Evolutionary conservation across 768 basidiomycete species (phyloP), one percentile per base, ranked within the genome.

Genomic region (Leccinum imitatum): DNA sequence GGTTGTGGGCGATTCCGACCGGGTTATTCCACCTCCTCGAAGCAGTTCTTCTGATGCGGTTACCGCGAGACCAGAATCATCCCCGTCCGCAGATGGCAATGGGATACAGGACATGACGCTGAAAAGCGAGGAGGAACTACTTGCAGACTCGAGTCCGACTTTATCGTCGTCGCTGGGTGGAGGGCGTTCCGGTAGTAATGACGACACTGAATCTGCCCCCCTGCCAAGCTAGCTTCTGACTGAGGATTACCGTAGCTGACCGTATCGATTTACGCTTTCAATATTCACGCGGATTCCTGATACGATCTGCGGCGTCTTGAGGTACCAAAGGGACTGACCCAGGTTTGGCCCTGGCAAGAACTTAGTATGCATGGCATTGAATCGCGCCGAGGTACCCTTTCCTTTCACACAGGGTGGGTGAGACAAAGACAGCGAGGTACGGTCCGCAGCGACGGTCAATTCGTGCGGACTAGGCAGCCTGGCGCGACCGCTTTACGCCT

Each of bases 11-110:
- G 56, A 60, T 35, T 57, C 62, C 1, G 62, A 75, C 52, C 54
- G 31, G 57, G 73, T 63, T 53, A 53, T 62, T 30, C 62, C 66
- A 62, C 66, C 66, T 3, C 68, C 66, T 58, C 62, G 63, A 9
- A 64, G 64, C 21, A 60, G 57, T 57, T 56, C 56, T 50, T 33
- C 61, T 55, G 33, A 56, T 15, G 30, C 30, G 27, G 60, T 53
- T 59, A 50, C 56, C 30, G 37, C 54, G 58, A 60, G 39, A 54
- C 39, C 44, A 37, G 68, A 59, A 51, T 41, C 13, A 37, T 30
- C 31, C 23, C 46, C 33, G 30, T 50, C 56, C 33, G 48, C 37
- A 54, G 62, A 66, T 31, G 51, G 59, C 25, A 41, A 60, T 56
- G 50, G 47, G 30, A 3, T 47, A 23, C 53, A 52, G 39, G 56